A percentile compares a stretch with the other conserved stretches of the same genome.
Conservation (phyloP, 805 yeast species). For the Vanderwaltozyma verrucispora region DNA sequence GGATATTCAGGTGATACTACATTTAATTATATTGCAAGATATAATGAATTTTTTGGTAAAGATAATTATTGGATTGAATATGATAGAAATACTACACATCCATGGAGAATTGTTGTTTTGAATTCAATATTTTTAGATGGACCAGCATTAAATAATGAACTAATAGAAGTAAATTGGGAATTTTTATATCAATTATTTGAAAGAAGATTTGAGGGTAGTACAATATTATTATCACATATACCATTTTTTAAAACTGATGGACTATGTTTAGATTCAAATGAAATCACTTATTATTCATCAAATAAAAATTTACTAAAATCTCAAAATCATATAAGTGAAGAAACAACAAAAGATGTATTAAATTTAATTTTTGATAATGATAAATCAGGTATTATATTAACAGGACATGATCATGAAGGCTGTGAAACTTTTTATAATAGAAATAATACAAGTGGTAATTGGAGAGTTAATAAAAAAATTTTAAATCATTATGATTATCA, state of each 20-base stretch:
- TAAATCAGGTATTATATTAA: conserved; percentile 68
- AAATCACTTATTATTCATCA: conserved; percentile 48
- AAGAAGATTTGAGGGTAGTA: conserved; percentile 58
- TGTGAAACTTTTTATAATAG: conserved; percentile 62
- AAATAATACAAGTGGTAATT: conserved; percentile 34
- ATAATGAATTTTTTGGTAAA: conserved; percentile 62
- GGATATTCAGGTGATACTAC: conserved; percentile 96
- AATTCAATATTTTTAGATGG: conserved; percentile 83
- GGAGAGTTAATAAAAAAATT: conserved; percentile 23
- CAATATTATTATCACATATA: conserved; percentile 77
- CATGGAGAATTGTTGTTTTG: conserved; percentile 79
- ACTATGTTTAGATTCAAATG: conserved; percentile 79
- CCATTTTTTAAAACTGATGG: conserved; percentile 81
- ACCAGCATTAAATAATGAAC: conserved; percentile 71
- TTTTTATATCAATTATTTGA: conserved; percentile 55
- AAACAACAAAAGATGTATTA: conserved; percentile 56
- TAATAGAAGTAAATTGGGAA: conserved; percentile 56
- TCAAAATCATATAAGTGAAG: conserved; percentile 72
- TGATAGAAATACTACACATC: conserved; percentile 48
- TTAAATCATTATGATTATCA: conserved; percentile 13
- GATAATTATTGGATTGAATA: conserved; percentile 76
- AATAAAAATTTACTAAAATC: conserved; percentile 57
- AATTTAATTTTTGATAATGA: conserved; percentile 58
- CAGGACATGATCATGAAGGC: conserved; percentile 97
- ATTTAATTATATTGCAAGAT: conserved; percentile 80